A percentile compares a stretch with the other conserved stretches of the same genome.
phyloP scores from a whole-genome alignment of 2,329 filamentous ascomycete species.

The Fusarium floridanum region DNA sequence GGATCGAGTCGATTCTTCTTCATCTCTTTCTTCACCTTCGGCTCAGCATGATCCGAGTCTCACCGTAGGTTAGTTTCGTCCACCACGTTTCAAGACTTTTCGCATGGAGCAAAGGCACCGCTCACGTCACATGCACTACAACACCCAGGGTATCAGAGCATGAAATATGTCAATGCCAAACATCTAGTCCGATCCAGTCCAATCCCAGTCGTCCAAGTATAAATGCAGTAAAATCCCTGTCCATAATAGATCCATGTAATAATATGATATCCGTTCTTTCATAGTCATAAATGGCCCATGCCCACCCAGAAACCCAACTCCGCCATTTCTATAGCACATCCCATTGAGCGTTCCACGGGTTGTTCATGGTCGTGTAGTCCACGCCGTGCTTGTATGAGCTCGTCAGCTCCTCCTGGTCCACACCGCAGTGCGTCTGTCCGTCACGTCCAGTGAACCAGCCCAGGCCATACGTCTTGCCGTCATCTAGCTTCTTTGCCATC shows the following conservation, averaged over 20 bases:
- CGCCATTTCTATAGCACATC: constrained; percentile 48
- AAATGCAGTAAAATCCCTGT: constrained; percentile 17
- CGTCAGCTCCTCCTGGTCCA: constrained; percentile 81
- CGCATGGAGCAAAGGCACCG: neutral
- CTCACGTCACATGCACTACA: constrained; percentile 12
- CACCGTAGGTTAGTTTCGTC: constrained; percentile 29
- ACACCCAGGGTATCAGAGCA: constrained; percentile 11
- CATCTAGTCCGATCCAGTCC: constrained; percentile 20
- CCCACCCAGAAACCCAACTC: constrained; percentile 5
- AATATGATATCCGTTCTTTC: constrained; percentile 22
- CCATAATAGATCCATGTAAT: constrained; percentile 10
- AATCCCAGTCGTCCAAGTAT: constrained; percentile 1
- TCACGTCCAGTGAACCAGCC: constrained; percentile 84
- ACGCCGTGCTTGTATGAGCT: constrained; percentile 75
- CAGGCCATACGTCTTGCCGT: constrained; percentile 75
- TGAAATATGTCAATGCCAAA: constrained; percentile 27
- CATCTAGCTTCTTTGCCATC: constrained; percentile 72
- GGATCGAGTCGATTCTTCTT: neutral
- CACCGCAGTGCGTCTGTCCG: constrained; percentile 79
- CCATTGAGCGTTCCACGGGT: constrained; percentile 64
- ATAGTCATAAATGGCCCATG: constrained; percentile 23
- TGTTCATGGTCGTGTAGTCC: constrained; percentile 61
- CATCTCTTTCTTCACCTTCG: constrained; percentile 12
- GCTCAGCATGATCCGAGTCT: constrained; percentile 34
- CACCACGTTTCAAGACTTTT: constrained; percentile 18